Conservation (phyloP, 2,329 filamentous ascomycete genomes). For the Aspergillus clavatus region DNA sequence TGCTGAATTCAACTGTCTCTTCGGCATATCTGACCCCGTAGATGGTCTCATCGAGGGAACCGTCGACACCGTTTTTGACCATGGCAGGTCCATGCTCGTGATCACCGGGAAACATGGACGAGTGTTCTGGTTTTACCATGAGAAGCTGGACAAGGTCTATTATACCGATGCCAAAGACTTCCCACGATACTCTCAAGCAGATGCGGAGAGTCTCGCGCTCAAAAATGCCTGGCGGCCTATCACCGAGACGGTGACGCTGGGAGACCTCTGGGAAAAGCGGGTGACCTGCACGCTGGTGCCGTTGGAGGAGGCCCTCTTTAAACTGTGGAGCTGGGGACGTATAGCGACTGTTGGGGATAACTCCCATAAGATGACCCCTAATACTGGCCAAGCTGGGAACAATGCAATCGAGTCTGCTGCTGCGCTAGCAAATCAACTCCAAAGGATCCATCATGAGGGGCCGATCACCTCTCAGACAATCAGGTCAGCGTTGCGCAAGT, state of each 20-base stretch:
- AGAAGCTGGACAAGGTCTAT: conserved; percentile 19
- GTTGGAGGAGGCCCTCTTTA: not conserved
- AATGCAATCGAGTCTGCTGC: too few species aligned
- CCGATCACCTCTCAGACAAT: too few species aligned
- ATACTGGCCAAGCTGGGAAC: too few species aligned
- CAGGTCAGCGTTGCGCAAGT: too few species aligned
- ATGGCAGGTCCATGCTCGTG: conserved; percentile 15
- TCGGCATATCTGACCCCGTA: conserved; percentile 23
- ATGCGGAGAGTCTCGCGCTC: not conserved
- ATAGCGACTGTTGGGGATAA: not conserved
- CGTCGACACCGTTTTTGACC: conserved; percentile 14
- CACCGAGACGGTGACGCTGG: not conserved
- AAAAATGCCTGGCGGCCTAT: not conserved
- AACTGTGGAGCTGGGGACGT: not conserved
- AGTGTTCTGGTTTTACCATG: conserved; percentile 26
- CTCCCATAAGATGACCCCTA: too few species aligned
- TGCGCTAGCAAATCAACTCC: too few species aligned
- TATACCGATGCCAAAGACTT: not conserved
- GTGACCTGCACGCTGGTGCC: not conserved
- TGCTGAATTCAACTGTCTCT: conserved; percentile 30
- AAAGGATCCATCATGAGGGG: too few species aligned
- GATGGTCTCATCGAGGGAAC: conserved; percentile 13
- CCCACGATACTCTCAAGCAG: not conserved
- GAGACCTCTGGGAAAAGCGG: not conserved
- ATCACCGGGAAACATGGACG: conserved; percentile 19